Evolutionary conservation across 371 early-diverging fungal species (phyloP).

Genomic region (Coemansia sp.): DNA sequence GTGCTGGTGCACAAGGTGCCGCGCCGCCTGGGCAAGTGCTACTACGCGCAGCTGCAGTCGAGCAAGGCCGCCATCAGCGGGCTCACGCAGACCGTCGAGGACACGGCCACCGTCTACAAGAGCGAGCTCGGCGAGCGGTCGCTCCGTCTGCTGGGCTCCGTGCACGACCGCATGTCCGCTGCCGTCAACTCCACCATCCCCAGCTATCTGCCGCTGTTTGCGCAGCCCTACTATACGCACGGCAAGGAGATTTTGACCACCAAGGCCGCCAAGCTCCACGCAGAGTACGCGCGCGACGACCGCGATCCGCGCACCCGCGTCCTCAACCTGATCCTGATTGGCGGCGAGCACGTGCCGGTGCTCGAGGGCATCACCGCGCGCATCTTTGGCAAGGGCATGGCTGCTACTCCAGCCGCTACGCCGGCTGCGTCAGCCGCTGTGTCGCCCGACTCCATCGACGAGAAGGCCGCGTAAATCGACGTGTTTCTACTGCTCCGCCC

Average conservation of each 20-base stretch:
- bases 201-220: conserved; percentile 39
- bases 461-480: neutral
- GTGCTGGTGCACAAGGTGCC: conserved; percentile 54
- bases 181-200: conserved; percentile 42
- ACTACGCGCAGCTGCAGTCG: conserved; percentile 43
- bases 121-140: conserved; percentile 43
- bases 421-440: conserved; percentile 16
- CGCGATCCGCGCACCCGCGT: conserved; percentile 42
- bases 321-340: conserved; percentile 46
- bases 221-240: conserved; percentile 44
- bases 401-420: neutral
- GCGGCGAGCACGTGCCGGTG: conserved; percentile 57
- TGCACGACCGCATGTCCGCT: conserved; percentile 36
- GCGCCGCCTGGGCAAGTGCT: conserved; percentile 53
- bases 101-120: conserved; percentile 42
- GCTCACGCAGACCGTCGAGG: conserved; percentile 37
- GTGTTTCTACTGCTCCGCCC: neutral
- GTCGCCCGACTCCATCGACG: conserved; percentile 13
- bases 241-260: conserved; percentile 43
- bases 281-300: conserved; percentile 50
- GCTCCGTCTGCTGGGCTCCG: conserved; percentile 25
- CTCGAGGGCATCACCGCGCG: conserved; percentile 45
- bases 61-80: conserved; percentile 37
- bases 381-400: conserved; percentile 51
- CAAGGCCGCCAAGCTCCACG: conserved; percentile 45